Evolutionary conservation across 1,284 basidiomycete species (phyloP).

Genomic region (Takashimella tepidaria): DNA sequence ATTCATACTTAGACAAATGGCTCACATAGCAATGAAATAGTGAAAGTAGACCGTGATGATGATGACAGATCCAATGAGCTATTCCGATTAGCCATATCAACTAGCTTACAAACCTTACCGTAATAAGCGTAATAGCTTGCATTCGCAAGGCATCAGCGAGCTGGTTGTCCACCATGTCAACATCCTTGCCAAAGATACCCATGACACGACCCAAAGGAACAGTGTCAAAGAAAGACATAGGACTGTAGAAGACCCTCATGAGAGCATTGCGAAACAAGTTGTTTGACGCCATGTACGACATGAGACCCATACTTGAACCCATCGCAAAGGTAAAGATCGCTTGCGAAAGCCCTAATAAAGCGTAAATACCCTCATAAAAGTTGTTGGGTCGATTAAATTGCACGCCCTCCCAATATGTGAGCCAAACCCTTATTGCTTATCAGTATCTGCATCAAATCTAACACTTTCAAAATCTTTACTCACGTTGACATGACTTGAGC

Average conservation of each 20-base stretch:
- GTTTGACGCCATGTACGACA: slow-evolving; percentile 58
- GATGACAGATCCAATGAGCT: slow-evolving; percentile 56
- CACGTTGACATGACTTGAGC: slow-evolving; percentile 47
- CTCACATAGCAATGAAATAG: slow-evolving; percentile 56
- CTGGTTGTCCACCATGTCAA: slow-evolving; percentile 56
- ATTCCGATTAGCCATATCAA: slow-evolving; percentile 13
- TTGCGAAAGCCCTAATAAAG: slow-evolving; percentile 52
- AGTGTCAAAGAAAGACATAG: slow-evolving; percentile 67
- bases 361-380: slow-evolving; percentile 70
- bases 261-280: slow-evolving; percentile 58
- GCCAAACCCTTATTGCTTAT: slow-evolving; percentile 45
- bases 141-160: slow-evolving; percentile 64
- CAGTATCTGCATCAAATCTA: neutral
- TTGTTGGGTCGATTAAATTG: slow-evolving; percentile 32
- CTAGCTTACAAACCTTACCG: slow-evolving; percentile 19
- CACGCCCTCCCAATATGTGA: slow-evolving; percentile 68
- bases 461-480: neutral
- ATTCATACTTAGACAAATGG: neutral
- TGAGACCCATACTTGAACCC: slow-evolving; percentile 55
- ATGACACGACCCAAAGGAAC: slow-evolving; percentile 62
- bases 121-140: slow-evolving; percentile 33
- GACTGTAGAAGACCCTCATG: slow-evolving; percentile 59
- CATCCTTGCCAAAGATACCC: slow-evolving; percentile 56
- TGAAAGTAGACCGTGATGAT: slow-evolving; percentile 65
- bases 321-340: slow-evolving; percentile 63